Conservation (phyloP, 768 basidiomycete species). For the Pholiota microspora region DNA sequence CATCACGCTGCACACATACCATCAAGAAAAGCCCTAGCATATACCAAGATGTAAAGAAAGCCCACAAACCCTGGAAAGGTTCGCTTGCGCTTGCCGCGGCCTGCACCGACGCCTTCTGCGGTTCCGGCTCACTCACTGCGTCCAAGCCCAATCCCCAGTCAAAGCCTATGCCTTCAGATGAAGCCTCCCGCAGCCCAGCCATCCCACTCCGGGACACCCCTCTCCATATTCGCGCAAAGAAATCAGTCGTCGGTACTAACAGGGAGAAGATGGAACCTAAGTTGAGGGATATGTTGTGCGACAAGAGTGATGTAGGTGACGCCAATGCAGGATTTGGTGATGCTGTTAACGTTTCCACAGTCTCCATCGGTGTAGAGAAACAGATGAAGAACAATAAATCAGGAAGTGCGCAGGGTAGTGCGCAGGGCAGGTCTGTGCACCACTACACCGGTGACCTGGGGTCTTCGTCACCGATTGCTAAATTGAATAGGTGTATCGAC, state of each 20-base stretch:
- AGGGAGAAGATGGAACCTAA: slow-evolving; percentile 42
- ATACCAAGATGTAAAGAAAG: slow-evolving; percentile 74
- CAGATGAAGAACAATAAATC: not conserved
- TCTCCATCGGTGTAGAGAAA: not conserved
- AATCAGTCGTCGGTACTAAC: slow-evolving; percentile 20
- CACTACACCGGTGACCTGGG: no score
- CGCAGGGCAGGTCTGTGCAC: not conserved
- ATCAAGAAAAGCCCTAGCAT: slow-evolving; percentile 63
- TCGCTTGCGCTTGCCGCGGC: no score
- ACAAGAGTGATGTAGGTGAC: slow-evolving; percentile 12
- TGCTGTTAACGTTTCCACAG: not conserved
- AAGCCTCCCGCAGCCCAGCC: slow-evolving; percentile 6
- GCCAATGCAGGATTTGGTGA: not conserved
- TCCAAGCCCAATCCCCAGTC: slow-evolving; percentile 10
- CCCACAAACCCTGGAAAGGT: slow-evolving; percentile 61
- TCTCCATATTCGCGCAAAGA: slow-evolving; percentile 18
- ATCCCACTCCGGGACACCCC: slow-evolving; percentile 12
- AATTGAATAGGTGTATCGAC: no score
- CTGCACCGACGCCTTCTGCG: not conserved
- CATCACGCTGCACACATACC: slow-evolving; percentile 35
- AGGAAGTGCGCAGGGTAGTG: not conserved
- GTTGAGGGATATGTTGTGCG: slow-evolving; percentile 44
- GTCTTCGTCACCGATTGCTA: not conserved
- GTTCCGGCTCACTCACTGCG: no score
- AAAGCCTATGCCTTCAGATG: slow-evolving; percentile 14